Evolutionary conservation across 1,139 yeast genomes (phyloP).

Genomic region (Pichia sp.): DNA sequence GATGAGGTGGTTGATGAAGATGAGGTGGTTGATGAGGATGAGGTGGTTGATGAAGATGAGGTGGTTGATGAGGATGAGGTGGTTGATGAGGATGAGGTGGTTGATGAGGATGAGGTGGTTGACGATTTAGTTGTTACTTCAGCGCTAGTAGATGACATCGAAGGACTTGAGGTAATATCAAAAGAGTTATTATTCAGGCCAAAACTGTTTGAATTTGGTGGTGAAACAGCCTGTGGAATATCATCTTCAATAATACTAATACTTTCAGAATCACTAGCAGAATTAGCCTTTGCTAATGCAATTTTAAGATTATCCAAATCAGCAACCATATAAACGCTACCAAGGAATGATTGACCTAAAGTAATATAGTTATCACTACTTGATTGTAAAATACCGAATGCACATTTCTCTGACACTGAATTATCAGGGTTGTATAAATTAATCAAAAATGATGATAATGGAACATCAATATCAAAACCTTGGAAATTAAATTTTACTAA

Average conservation of each 20-base stretch:
- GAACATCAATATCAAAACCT: constrained; percentile 41
- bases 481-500: constrained; percentile 43
- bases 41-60: constrained; percentile 1
- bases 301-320: constrained; percentile 62
- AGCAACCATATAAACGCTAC: constrained; percentile 70
- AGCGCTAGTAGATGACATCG: background rate
- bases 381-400: constrained; percentile 25
- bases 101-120: background rate
- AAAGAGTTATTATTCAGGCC: constrained; percentile 6
- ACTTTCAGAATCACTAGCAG: background rate
- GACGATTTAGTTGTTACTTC: background rate
- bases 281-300: constrained; percentile 50
- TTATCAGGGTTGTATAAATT: constrained; percentile 10
- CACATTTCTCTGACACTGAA: constrained; percentile 13
- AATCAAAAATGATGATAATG: constrained; percentile 36
- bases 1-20: constrained; percentile 1
- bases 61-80: background rate
- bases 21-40: background rate
- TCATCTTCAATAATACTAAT: constrained; percentile 3
- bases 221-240: constrained; percentile 11
- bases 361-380: constrained; percentile 30
- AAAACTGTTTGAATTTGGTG: constrained; percentile 6
- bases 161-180: constrained; percentile 3
- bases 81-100: background rate
- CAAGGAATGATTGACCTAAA: constrained; percentile 70